Evolutionary conservation across 305 asterid species (phyloP).

Genomic region (Fraxinus albicans): DNA sequence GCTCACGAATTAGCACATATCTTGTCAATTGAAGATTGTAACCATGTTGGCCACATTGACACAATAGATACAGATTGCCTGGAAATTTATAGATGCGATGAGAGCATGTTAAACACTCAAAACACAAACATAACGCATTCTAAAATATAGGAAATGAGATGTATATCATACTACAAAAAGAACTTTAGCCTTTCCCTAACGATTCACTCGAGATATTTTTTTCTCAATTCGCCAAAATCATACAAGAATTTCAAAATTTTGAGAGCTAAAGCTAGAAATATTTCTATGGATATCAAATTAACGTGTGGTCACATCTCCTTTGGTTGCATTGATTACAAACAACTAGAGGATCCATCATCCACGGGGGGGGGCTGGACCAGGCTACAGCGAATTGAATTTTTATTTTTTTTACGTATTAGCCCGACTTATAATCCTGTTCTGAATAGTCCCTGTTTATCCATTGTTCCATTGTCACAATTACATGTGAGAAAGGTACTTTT

Average conservation of each 20-base stretch:
- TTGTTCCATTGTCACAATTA: neutral
- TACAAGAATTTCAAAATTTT: neutral
- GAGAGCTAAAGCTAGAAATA: neutral
- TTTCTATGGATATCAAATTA: neutral
- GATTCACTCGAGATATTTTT: neutral
- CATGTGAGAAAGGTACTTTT: neutral
- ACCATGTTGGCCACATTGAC: neutral
- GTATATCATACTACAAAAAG: neutral
- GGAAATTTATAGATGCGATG: neutral
- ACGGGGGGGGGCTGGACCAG: too few species aligned
- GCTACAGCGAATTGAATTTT: too few species aligned
- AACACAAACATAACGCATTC: too few species aligned
- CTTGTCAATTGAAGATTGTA: neutral
- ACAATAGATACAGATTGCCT: neutral
- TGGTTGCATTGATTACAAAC: neutral
- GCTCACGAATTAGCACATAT: neutral
- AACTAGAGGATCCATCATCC: neutral
- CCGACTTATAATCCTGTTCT: too few species aligned
- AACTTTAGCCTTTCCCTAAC: neutral
- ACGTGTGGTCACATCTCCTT: neutral
- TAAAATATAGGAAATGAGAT: neutral
- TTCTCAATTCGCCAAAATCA: neutral
- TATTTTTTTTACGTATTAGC: too few species aligned
- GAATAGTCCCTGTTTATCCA: too few species aligned
- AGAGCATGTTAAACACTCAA: neutral